These are phyloP conservation scores for Magnaporthales sp. DNA, from an alignment of 2,329 filamentous ascomycete genomes.

Conservation along the genomic window DNA sequence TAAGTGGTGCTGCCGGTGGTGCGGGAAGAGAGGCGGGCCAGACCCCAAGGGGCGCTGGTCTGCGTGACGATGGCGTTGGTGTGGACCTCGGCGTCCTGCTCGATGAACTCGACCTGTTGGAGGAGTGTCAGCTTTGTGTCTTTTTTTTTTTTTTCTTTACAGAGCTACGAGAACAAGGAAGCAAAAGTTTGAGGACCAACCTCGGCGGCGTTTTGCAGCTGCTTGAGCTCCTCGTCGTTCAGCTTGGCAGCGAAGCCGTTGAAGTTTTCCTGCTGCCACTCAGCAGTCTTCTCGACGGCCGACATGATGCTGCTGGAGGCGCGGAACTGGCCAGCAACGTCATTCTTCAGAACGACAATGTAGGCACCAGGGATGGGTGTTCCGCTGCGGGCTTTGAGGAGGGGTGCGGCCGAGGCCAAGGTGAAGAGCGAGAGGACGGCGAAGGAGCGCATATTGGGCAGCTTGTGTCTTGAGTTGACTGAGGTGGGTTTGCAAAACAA, in stretches of 20 bases:
- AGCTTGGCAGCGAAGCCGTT: constrained; percentile 19
- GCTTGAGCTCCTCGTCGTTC: constrained; percentile 13
- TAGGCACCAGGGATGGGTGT: constrained; percentile 29
- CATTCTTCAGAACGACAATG: constrained; percentile 34
- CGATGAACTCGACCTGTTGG: constrained; percentile 20
- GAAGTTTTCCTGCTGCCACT: constrained; percentile 18
- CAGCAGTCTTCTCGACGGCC: constrained; percentile 10
- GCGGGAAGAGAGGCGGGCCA: constrained; percentile 18
- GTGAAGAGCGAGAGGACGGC: constrained; percentile 2
- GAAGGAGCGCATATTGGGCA: constrained; percentile 2
- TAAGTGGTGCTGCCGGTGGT: constrained; percentile 15
- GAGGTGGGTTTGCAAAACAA: neutral
- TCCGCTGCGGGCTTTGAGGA: constrained; percentile 26
- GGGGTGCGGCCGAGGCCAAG: constrained; percentile 17
- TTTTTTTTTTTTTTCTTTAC: neutral
- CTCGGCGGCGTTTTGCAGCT: constrained; percentile 14
- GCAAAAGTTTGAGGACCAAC: constrained; percentile 9
- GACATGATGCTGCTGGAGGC: constrained; percentile 10
- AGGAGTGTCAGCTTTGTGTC: constrained; percentile 6
- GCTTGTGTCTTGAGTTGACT: neutral
- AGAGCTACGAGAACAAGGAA: too few relatives aligned
- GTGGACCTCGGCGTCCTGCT: constrained; percentile 19
- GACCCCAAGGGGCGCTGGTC: constrained; percentile 18
- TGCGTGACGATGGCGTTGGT: constrained; percentile 19
- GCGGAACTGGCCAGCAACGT: constrained; percentile 18